Base-by-base conservation (phyloP, 2,329 filamentous ascomycete species). In the Colletotrichum somersetense region DNA sequence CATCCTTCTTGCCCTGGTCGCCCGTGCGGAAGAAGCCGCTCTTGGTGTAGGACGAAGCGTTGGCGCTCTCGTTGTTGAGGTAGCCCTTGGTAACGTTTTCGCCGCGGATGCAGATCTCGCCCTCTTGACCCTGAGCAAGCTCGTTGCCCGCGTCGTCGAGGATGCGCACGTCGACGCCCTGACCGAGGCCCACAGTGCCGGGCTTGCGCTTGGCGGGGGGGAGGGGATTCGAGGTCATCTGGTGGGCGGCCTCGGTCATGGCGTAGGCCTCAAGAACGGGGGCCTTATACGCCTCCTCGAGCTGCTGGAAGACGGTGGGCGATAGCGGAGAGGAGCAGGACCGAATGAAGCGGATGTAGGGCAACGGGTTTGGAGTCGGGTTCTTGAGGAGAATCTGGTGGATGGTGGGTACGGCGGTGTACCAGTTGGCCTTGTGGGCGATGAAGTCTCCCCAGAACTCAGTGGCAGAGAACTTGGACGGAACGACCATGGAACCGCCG, bases 321-420 rank as follows among this genome's bases (percentile, higher is more conserved):
- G 93, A 93, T 18, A 97, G 86, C 0, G 94, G 93, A 26, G 92
- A 95, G 14, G 93, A 96, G 84, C 94, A 97, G 18, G 93, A 96
- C 75, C 94, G 89, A 78, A 97, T 95, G 83, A 97, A 97, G 75
- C 94, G 90, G 78, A 97, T 96, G 20, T 86, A 80, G 2, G 93
- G 93, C 68, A 91, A 85, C 1, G 92, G 91, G 67, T 80, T 88
- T 5, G 93, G 94, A 3, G 89, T 80, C 8, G 92, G 90, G 75
- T 88, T 91, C 83, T 92, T 93, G 71, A 97, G 89, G 5, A 97
- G 86, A 77, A 97, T 96, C 79, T 96, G 94, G 81, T 97, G 94
- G 79, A 97, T 97, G 0, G 94, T 97, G 1, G 94, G 94, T n/a
- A 96, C 94, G 1, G 94, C 94, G 0, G 94, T 96, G 83, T 96